Evolutionary conservation across 768 basidiomycete species (phyloP), one percentile per base, ranked within the genome.

Genomic region (Pisolithus marmoratus): DNA sequence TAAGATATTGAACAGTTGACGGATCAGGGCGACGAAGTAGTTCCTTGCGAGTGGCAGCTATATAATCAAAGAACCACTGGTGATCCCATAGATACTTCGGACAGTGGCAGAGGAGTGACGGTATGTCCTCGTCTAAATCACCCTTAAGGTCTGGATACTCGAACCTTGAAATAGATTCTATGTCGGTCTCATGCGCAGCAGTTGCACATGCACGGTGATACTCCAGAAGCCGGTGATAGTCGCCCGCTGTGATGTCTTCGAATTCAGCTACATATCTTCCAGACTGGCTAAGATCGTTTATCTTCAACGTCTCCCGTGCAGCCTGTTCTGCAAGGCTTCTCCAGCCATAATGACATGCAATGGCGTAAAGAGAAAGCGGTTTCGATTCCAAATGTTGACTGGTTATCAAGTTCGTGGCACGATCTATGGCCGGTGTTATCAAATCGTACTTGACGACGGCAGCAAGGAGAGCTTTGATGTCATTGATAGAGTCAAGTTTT

Each of bases 201-300:
- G 49, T 63, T 6, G 70, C 72, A 53, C 75, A 75, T 26, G 63
- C 52, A 29, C 62, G 60, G 55, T 74, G 73, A 54, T 76, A 77
- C 37, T 68, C 65, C 42, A 72, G 70, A 38, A 78, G 63, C 22
- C 71, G 71, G 60, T 70, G 66, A 50, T 73, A 71, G 24, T 66
- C 69, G 12, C 68, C 71, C 9, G 69, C 75, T 5, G 72, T 65
- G 47, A 78, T 72, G 46, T 67, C 62, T 48, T 70, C 68, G 15
- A 77, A 64, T 55, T 76, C 74, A 20, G 67, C 53, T 8, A 58
- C 61, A 49, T 68, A 70, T 15, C 8, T 3, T 19, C 23, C 38
- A 2, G 47, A 54, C 42, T 22, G 49, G 27, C 40, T 58, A 43
- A 29, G 49, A 47, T 46, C 63, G 36, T n/a, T 63, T 55, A 38